Evolutionary conservation across 305 asterid genomes (phyloP).

Genomic region (Stenogyne calaminthoides): DNA sequence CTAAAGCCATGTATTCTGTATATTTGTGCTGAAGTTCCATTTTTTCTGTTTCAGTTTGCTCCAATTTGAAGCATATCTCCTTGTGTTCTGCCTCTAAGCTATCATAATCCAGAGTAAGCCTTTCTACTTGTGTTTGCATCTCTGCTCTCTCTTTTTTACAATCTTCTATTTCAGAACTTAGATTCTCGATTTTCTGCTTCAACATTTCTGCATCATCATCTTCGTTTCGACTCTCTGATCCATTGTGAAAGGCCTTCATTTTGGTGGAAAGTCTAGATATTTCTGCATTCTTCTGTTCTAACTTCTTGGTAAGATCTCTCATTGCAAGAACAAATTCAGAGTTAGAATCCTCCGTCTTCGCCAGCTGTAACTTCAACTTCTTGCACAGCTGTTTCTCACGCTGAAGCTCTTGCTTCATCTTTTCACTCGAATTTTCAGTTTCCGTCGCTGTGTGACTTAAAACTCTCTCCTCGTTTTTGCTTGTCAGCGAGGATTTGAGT

Average conservation of each 20-base stretch:
- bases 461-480: constrained; percentile 40
- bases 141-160: constrained; percentile 61
- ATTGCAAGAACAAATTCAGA: constrained; percentile 78
- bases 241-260: constrained; percentile 46
- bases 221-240: constrained; percentile 43
- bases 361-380: constrained; percentile 59
- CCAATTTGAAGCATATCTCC: constrained; percentile 50
- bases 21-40: constrained; percentile 52
- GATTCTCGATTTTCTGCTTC: constrained; percentile 54
- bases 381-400: constrained; percentile 63
- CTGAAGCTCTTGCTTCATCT: constrained; percentile 57
- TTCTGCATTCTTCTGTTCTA: constrained; percentile 73
- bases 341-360: constrained; percentile 84
- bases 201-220: constrained; percentile 55
- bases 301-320: constrained; percentile 70
- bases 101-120: constrained; percentile 53
- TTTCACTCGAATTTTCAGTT: constrained; percentile 46
- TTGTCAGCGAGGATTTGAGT: constrained; percentile 45
- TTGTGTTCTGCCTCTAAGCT: constrained; percentile 52
- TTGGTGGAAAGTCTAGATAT: constrained; percentile 60
- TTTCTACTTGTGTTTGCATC: constrained; percentile 47
- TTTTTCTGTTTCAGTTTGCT: constrained; percentile 50
- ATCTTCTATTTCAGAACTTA: constrained; percentile 63
- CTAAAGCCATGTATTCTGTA: constrained; percentile 50
- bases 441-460: constrained; percentile 35